Evolutionary conservation across 148 eudicot species (phyloP).

Genomic region (Selenicereus undatus): DNA sequence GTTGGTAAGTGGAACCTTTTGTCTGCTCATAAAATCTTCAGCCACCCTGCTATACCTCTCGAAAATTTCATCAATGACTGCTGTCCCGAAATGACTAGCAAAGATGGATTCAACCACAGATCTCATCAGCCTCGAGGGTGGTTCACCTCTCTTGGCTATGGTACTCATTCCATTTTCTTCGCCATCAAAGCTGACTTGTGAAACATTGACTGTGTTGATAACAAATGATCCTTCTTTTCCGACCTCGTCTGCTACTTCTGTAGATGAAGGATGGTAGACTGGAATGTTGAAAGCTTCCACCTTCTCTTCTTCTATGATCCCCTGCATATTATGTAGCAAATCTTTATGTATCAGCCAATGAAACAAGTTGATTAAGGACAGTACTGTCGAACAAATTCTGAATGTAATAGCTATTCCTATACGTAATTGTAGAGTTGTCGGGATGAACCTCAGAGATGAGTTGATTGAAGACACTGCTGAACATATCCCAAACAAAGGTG

Average conservation of each 20-base stretch:
- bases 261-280: neutral
- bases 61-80: neutral
- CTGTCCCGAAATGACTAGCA: neutral
- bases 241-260: neutral
- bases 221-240: neutral
- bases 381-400: too few relatives aligned
- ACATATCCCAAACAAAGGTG: neutral
- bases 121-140: neutral
- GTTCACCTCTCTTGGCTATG: neutral
- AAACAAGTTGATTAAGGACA: too few relatives aligned
- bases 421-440: neutral
- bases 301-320: slow-evolving; percentile 1
- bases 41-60: neutral
- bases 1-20: neutral
- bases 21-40: neutral
- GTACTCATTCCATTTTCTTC: neutral
- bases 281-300: slow-evolving; percentile 5
- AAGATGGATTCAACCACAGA: neutral
- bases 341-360: too few relatives aligned
- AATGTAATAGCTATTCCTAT: neutral
- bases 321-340: neutral
- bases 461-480: neutral
- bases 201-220: neutral
- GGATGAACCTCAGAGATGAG: neutral
- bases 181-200: neutral